Evolutionary conservation across 805 yeast species (phyloP).

Genomic region (Wickerhamiella bombiphila): DNA sequence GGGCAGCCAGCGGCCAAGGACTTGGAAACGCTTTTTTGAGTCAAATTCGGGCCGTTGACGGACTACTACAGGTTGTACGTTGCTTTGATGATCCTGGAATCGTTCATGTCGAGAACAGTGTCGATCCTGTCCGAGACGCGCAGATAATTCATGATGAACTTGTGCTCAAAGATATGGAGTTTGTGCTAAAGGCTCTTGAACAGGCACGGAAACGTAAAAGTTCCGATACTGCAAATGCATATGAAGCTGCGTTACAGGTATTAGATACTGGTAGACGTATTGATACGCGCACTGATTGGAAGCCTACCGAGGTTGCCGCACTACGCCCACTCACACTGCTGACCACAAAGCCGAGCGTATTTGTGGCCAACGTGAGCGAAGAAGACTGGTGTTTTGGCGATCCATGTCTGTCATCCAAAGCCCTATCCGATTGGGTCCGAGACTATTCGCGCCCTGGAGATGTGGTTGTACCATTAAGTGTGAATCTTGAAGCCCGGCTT

Average conservation of each 20-base stretch:
- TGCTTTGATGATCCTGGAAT: slow-evolving; percentile 51
- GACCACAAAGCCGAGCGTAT: slow-evolving; percentile 81
- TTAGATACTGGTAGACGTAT: slow-evolving; percentile 53
- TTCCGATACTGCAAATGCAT: slow-evolving; percentile 20
- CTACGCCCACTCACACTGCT: slow-evolving; percentile 43
- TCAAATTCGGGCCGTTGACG: slow-evolving; percentile 58
- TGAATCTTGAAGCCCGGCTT: slow-evolving; percentile 48
- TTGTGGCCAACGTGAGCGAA: slow-evolving; percentile 57
- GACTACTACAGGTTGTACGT: slow-evolving; percentile 53
- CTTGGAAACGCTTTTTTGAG: slow-evolving; percentile 59
- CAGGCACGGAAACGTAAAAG: slow-evolving; percentile 33
- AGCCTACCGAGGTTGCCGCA: slow-evolving; percentile 32
- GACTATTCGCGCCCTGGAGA: slow-evolving; percentile 49
- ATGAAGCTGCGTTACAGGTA: slow-evolving; percentile 28
- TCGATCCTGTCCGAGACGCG: slow-evolving; percentile 51
- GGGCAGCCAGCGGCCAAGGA: slow-evolving; percentile 53
- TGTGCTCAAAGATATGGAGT: slow-evolving; percentile 52
- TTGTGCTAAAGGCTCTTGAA: slow-evolving; percentile 36
- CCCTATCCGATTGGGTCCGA: slow-evolving; percentile 51
- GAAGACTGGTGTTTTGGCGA: slow-evolving; percentile 41
- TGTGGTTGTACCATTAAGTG: slow-evolving; percentile 55
- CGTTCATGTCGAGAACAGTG: slow-evolving; percentile 49
- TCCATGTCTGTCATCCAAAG: slow-evolving; percentile 32
- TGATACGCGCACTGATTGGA: slow-evolving; percentile 36
- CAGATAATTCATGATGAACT: slow-evolving; percentile 52